Base-by-base conservation (phyloP, 2,329 filamentous ascomycete genomes). In the Aspergillus glaucus region DNA sequence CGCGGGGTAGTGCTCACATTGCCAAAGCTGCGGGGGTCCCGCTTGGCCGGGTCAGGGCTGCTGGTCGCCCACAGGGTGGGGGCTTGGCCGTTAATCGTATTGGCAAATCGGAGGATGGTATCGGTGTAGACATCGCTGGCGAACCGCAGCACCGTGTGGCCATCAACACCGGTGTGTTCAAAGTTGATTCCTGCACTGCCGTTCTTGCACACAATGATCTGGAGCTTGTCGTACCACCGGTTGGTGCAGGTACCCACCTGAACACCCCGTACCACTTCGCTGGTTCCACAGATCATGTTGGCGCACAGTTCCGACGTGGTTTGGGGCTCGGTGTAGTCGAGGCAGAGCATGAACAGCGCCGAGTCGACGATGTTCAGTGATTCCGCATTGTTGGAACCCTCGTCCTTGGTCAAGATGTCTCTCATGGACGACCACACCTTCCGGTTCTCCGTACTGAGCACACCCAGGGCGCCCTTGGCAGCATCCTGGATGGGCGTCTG, bases 151-250 rank as follows among this genome's bases (percentile, higher is more conserved):
- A 98, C 93, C 0, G 93, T 98, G 66, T 98, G 93, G 1, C 93
- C 93, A 62, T 98, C 93, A 4, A 98, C 92, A 56, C 93, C 93
- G 0, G 93, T 98, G 64, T 98, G 93, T 68, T 98, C 93, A 62
- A 98, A 97, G 72, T 98, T 98, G 81, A 98, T 97, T 5, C 93
- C 93, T 0, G 93, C 93, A 63, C 89, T 95, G 49, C 93, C 93
- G 70, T 97, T 98, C 74, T 95, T 95, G 78, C 93, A 97, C 45
- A 98, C 93, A 47, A 98, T 97, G 54, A 98, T 96, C 66, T 98
- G 93, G 43, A 98, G 78, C 74, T 98, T 98, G 73, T 98, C 93
- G 64, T 98, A 98, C 93, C 93, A 98, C 53, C 93, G 80, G 69
- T 98, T 98, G 12, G 92, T 96, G 72, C 93, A 98, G 2, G 93